Evolutionary conservation across 441 rosid species (phyloP), one percentile per base, ranked within the genome.

Genomic region (Syzygium syzygioides): DNA sequence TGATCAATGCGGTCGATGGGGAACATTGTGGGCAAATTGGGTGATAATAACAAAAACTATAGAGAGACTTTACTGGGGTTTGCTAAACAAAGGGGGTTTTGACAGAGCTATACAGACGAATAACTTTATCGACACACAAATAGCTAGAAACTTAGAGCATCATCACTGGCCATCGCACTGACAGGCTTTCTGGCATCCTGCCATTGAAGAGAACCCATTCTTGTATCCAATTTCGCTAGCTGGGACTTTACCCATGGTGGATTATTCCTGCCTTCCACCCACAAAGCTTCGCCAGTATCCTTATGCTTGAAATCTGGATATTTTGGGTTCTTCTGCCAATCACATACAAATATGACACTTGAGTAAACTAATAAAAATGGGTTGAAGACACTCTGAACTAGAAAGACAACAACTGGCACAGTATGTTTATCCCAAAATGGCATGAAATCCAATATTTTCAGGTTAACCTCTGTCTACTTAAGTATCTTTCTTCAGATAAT

Each of bases 301-400:
- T 95, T 95, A 91, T 95, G 96, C 92, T 94, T 94, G 90, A 95
- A 94, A 92, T 95, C 97, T 28, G 96, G 97, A 91, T 92, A 92
- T 59, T 93, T 95, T 28, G 94, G 96, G 90, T 85, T 95, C 86
- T 91, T 95, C 97, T 95, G 94, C 88, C 55, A 48, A 88, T 37
- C 20, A 85, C 45, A 86, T 10, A 54, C 64, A 68, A 45, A 23
- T 34, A 55, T 64, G 48, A 64, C 37, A 14, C 83, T 85, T 66
- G 55, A 62, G 79, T 7, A 4, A 55, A 45, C 55, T 55, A 56
- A 37, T 85, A 59, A 56, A 50, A 76, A 86, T 19, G 32, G 28
- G 66, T 88, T 34, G 55, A 86, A n/a, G 50, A 55, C 60, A 41
- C 50, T 54, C 55, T 37, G 12, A 28, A 55, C 80, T 32, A 84